Base-by-base conservation (phyloP, 2,329 filamentous ascomycete genomes). In the Chaetomium olivaceum region DNA sequence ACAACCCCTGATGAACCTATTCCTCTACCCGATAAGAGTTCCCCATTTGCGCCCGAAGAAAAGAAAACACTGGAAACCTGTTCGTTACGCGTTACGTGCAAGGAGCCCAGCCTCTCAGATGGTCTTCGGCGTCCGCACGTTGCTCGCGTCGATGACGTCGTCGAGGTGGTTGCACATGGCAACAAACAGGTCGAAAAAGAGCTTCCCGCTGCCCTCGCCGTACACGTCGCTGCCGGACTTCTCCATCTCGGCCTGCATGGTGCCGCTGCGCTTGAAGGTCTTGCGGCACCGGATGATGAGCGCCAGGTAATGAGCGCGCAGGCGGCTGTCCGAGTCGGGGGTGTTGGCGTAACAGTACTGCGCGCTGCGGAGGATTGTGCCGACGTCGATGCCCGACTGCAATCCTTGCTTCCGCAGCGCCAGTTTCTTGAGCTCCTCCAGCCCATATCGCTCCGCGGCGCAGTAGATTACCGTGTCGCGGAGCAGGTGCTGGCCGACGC, bases 161-260 rank as follows among this genome's bases (percentile, higher is more conserved):
- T 97, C 93, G 76, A 97, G 90, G 83, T 97, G 93, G 82, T 97
- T 97, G 85, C 92, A 96, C 90, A 97, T 91, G 75, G 93, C 93
- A 77, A 97, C 93, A 80, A 97, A 98, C 80, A 98, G 84, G 85
- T 97, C 93, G 82, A 98, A 98, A 86, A 95, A 97, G 82, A 97
- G 85, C 85, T 93, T 93, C 81, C 87, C 85, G 75, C 72, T 71
- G 65, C 70, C 72, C 57, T 72, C 70, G 68, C 72, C 72, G 69
- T 73, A 74, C 65, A 69, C 70, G 62, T 85, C 75, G 71, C 75
- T 74, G 72, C 82, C 93, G 78, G 93, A 93, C 80, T 88, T 88
- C 84, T 97, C 92, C 93, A 98, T 97, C 84, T 97, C 93, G 83
- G 91, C 90, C 86, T 97, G 93, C 93, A 97, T 96, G 80, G 93